phyloP scores from a whole-genome alignment of 805 yeast species.

The Hanseniaspora occidentalis region DNA sequence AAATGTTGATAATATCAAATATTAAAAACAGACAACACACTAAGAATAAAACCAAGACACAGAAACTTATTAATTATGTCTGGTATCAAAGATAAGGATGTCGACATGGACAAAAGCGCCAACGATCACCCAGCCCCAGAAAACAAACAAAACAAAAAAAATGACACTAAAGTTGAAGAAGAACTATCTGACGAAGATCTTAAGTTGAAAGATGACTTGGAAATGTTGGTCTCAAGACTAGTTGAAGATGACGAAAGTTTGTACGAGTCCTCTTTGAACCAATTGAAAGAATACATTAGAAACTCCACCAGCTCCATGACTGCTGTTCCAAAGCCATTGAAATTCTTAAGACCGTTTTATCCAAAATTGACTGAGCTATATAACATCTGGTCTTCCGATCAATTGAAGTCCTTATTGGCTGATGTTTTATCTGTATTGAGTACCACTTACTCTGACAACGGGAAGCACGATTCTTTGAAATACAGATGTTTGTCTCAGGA shows the following conservation, averaged over 20 bases:
- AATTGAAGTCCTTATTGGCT: constrained; percentile 49
- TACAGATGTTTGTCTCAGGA: constrained; percentile 57
- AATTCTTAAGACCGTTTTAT: constrained; percentile 83
- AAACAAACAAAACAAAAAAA: constrained; percentile 9
- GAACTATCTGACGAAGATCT: constrained; percentile 90
- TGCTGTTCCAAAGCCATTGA: constrained; percentile 97
- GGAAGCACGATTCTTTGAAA: constrained; percentile 64
- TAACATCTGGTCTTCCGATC: constrained; percentile 46
- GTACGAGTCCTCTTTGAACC: constrained; percentile 49
- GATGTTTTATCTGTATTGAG: constrained; percentile 88
- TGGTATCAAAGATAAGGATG: constrained; percentile 1
- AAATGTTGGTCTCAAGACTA: constrained; percentile 71
- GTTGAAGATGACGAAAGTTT: constrained; percentile 34
- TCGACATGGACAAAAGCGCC: background rate
- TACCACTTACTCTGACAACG: constrained; percentile 82
- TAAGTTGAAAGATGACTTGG: constrained; percentile 76
- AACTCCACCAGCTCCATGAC: constrained; percentile 98
- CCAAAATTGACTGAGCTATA: constrained; percentile 53
- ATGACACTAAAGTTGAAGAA: constrained; percentile 42
- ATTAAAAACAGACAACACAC: background rate
- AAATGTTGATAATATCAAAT: no score
- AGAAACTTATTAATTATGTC: background rate
- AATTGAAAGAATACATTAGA: constrained; percentile 65
- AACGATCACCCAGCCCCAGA: background rate
- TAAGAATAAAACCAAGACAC: background rate